These are phyloP conservation scores for Boletus patriciae DNA, from an alignment of 768 basidiomycete species.

Conservation along the genomic window DNA sequence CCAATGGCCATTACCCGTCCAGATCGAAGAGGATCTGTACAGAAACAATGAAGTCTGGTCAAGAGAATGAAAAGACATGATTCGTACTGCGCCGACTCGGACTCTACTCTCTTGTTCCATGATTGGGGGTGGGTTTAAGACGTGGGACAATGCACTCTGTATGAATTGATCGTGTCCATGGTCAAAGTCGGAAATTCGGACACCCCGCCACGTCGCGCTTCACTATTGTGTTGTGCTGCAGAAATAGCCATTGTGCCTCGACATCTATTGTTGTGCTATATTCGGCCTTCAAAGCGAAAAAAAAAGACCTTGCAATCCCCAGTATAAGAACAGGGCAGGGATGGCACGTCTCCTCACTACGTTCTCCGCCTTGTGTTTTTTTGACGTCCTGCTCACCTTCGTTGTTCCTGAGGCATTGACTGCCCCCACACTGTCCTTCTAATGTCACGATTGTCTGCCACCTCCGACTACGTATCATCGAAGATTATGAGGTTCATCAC, in stretches of 20 bases:
- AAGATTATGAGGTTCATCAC: constrained; percentile 40
- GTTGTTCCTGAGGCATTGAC: constrained; percentile 24
- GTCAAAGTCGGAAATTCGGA: background rate
- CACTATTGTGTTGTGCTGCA: constrained; percentile 18
- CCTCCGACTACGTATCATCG: background rate
- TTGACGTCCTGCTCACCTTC: constrained; percentile 7
- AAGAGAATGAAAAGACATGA: background rate
- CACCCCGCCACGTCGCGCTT: background rate
- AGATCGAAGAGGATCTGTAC: constrained; percentile 65
- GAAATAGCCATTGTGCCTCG: constrained; percentile 7
- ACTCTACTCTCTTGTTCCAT: constrained; percentile 30
- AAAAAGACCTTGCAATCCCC: background rate
- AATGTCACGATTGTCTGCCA: background rate
- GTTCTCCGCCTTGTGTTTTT: background rate
- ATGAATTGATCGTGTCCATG: constrained; percentile 6
- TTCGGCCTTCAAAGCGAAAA: background rate
- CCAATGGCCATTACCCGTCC: constrained; percentile 52
- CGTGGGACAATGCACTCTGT: background rate
- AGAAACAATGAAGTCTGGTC: constrained; percentile 10
- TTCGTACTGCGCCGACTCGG: constrained; percentile 53
- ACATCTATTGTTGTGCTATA: constrained; percentile 17
- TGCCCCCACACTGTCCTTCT: constrained; percentile 16
- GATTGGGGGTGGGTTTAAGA: background rate
- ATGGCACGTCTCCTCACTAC: background rate
- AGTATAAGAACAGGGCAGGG: constrained; percentile 19